phyloP scores from a whole-genome alignment of 2,329 filamentous ascomycete genomes.

The Fusarium sp. region DNA sequence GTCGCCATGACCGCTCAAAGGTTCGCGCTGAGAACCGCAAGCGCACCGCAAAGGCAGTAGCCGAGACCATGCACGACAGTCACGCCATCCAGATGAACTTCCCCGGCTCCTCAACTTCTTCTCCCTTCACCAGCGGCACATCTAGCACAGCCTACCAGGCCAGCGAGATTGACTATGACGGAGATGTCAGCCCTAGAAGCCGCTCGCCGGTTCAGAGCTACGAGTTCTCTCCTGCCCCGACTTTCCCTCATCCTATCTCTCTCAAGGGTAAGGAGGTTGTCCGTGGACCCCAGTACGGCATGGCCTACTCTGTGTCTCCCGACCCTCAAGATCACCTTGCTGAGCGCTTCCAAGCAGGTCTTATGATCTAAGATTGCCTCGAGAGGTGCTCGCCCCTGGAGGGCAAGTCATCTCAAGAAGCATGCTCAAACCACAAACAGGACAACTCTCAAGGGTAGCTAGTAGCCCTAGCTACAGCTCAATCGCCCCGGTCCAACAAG shows the following conservation, averaged over 20 bases:
- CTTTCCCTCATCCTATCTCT: constrained; percentile 47
- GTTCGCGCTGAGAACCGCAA: constrained; percentile 67
- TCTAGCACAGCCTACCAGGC: constrained; percentile 65
- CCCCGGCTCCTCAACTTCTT: constrained; percentile 54
- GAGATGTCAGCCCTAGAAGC: constrained; percentile 40
- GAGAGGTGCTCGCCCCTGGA: constrained; percentile 50
- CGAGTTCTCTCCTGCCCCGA: constrained; percentile 28
- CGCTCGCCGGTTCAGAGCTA: constrained; percentile 37
- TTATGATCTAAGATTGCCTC: constrained; percentile 36
- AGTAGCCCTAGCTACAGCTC: background rate
- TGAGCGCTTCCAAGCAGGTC: constrained; percentile 31
- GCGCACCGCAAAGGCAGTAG: constrained; percentile 64
- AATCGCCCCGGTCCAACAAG: constrained; percentile 8
- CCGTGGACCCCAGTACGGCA: constrained; percentile 52
- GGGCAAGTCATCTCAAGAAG: constrained; percentile 59
- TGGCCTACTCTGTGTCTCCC: constrained; percentile 56
- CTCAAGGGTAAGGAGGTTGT: constrained; percentile 63
- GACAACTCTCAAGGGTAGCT: background rate
- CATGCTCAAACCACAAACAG: constrained; percentile 53
- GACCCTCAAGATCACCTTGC: constrained; percentile 55
- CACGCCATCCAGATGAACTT: constrained; percentile 58
- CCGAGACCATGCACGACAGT: constrained; percentile 52
- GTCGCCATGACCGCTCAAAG: constrained; percentile 61
- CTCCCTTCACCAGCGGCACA: constrained; percentile 64
- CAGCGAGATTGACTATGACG: constrained; percentile 52